Percentiles rank a stretch among this genome's conserved stretches.
Conservation (phyloP, 345 rosid species). For the Litchi chinensis region DNA sequence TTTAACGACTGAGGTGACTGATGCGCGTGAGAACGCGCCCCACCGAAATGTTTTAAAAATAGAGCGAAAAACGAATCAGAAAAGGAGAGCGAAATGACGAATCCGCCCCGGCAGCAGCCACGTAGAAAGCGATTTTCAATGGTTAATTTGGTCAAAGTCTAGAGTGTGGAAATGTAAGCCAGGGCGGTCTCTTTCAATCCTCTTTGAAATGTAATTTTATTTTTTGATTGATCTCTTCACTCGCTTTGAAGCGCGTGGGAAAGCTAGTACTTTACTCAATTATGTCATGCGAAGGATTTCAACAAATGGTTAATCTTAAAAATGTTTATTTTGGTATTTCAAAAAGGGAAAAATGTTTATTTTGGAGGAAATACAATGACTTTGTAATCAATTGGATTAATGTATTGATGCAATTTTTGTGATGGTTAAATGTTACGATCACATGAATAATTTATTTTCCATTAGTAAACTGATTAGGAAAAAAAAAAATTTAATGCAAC, state of each 20-base stretch:
- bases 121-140: background rate
- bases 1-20: background rate
- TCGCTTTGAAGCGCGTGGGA: constrained; percentile 5
- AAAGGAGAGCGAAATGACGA: constrained; percentile 21
- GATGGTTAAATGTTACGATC: no score
- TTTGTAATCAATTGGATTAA: background rate
- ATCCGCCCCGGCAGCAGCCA: background rate
- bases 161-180: background rate
- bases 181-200: constrained; percentile 10
- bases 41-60: background rate
- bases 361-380: background rate
- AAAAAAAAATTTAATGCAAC: no score
- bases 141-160: constrained; percentile 25
- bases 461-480: no score
- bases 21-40: background rate
- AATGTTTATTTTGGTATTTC: background rate
- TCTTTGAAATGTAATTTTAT: background rate
- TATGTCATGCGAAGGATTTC: background rate
- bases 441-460: no score
- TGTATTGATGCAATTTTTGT: background rate
- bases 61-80: background rate
- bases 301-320: background rate
- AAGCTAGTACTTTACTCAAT: background rate
- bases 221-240: background rate
- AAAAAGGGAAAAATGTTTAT: background rate